Base-by-base conservation (phyloP, 495 filamentous ascomycete genomes). In the Penicillium dipodomyicola region DNA sequence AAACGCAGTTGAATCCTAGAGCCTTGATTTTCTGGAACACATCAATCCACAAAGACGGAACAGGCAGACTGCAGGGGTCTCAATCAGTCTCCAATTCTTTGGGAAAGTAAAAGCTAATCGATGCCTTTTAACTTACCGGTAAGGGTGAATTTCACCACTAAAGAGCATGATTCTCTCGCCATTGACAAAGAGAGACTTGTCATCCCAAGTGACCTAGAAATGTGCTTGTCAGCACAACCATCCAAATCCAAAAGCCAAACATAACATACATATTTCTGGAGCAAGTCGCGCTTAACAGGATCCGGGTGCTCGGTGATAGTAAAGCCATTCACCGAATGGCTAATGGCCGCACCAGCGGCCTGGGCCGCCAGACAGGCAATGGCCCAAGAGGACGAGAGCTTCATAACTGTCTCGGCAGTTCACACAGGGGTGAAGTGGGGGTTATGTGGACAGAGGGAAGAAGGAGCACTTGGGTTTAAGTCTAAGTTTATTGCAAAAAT, bases 1-100 rank as follows among this genome's bases (percentile, higher is more conserved):
- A 88, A 15, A 90, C 84, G n/a, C 78, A 75, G 57, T 87, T 91
- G 71, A 89, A 90, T 2, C 89, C 89, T 0, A 90, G 65, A 25
- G 87, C 86, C 68, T 85, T 90, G 70, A 90, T 80, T 69, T 94
- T 94, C 61, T 91, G 84, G 63, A 94, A 84, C 30, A 92, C 67
- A 64, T 92, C 90, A 41, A 87, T 77, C 79, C 82, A 91, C 5
- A 92, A 75, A 19, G 80, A 78, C 0, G 85, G 80, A 4, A 92
- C 89, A 1, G 89, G 89, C 5, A 92, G 78, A 57, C 89, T 84
- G 35, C 54, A 17, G 5, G 22, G 7, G 19, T 15, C 39, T 41
- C 3, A 1, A 52, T 67, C 22, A 64, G 54, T 42, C 19, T 6
- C 20, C 20, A 3, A 40, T 14, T 25, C 10, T 11, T 17, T n/a